Conservation (phyloP, 2,329 filamentous ascomycete genomes). For the Anisogramma anomala region DNA sequence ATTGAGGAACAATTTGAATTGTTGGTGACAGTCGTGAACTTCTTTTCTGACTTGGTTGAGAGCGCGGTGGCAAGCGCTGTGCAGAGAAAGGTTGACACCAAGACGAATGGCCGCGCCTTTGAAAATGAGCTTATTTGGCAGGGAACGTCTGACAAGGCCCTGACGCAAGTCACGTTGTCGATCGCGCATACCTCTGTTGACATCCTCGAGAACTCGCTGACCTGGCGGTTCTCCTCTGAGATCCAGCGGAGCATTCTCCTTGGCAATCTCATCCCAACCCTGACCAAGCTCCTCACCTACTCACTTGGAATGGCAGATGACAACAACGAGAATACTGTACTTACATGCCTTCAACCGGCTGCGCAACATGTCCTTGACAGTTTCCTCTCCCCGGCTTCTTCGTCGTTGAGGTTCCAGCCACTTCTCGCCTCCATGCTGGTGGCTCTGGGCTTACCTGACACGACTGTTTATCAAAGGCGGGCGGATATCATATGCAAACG, state of each 20-base stretch:
- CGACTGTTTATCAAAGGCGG: slow-evolving; percentile 50
- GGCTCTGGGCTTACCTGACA: slow-evolving; percentile 45
- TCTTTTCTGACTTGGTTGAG: slow-evolving; percentile 66
- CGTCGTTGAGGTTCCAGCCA: slow-evolving; percentile 64
- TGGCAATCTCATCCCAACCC: slow-evolving; percentile 52
- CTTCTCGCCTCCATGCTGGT: slow-evolving; percentile 59
- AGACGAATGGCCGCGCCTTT: slow-evolving; percentile 35
- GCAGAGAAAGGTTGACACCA: slow-evolving; percentile 47
- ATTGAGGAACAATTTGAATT: slow-evolving; percentile 66
- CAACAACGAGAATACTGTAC: slow-evolving; percentile 24
- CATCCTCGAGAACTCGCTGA: slow-evolving; percentile 72
- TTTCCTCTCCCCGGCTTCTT: slow-evolving; percentile 59
- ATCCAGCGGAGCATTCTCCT: slow-evolving; percentile 60
- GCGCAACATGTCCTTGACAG: slow-evolving; percentile 66
- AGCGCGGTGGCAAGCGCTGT: slow-evolving; percentile 62
- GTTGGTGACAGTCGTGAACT: slow-evolving; percentile 56
- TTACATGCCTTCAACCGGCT: slow-evolving; percentile 55
- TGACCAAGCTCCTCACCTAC: slow-evolving; percentile 60
- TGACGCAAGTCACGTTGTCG: slow-evolving; percentile 58
- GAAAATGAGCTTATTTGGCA: slow-evolving; percentile 46
- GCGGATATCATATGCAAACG: slow-evolving; percentile 47
- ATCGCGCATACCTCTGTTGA: slow-evolving; percentile 69
- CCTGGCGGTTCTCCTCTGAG: slow-evolving; percentile 68
- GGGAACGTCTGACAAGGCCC: slow-evolving; percentile 65
- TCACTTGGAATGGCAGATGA: slow-evolving; percentile 58